Percentiles rank a stretch among this genome's conserved stretches.
These are phyloP conservation scores for Protomyces arabidopsidicola DNA, from an alignment of 1,139 yeast species.

Conservation along the genomic window DNA sequence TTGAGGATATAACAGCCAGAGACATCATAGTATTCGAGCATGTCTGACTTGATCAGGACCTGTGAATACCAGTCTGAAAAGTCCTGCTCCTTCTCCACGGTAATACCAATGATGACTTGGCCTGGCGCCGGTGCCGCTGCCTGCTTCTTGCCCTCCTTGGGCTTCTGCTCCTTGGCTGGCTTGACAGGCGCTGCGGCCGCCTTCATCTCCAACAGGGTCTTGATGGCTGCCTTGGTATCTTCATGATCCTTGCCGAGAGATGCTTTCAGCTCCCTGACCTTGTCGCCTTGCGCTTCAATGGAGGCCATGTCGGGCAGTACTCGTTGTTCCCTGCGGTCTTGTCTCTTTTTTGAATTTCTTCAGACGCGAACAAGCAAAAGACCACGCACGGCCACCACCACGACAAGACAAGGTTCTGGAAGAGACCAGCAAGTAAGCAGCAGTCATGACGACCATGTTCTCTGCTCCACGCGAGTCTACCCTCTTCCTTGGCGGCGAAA, in stretches of 20 bases:
- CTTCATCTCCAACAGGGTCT: constrained; percentile 11
- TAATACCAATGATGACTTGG: constrained; percentile 92
- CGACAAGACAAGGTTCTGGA: neutral
- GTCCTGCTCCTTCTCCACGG: constrained; percentile 85
- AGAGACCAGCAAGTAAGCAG: neutral
- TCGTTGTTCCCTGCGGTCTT: constrained; percentile 20
- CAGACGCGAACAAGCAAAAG: too few species aligned
- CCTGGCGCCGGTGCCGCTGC: constrained; percentile 36
- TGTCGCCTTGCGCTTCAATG: constrained; percentile 12
- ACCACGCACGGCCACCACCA: too few species aligned
- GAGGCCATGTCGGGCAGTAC: neutral
- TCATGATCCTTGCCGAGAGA: constrained; percentile 14
- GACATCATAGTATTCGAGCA: constrained; percentile 94
- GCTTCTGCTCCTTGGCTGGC: constrained; percentile 34
- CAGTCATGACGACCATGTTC: constrained; percentile 22
- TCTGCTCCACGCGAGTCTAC: constrained; percentile 26
- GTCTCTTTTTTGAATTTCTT: neutral
- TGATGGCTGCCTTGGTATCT: constrained; percentile 22
- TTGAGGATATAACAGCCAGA: constrained; percentile 98
- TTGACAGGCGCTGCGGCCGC: constrained; percentile 25
- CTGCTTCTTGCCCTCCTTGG: constrained; percentile 47
- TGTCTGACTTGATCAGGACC: constrained; percentile 90
- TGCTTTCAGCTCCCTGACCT: constrained; percentile 15
- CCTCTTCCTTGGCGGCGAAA: constrained; percentile 72
- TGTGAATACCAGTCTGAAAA: constrained; percentile 98